Percentiles rank a stretch among this genome's conserved stretches.
Conservation (phyloP, 257 asterid species). For the Solanum infundibuliforme region DNA sequence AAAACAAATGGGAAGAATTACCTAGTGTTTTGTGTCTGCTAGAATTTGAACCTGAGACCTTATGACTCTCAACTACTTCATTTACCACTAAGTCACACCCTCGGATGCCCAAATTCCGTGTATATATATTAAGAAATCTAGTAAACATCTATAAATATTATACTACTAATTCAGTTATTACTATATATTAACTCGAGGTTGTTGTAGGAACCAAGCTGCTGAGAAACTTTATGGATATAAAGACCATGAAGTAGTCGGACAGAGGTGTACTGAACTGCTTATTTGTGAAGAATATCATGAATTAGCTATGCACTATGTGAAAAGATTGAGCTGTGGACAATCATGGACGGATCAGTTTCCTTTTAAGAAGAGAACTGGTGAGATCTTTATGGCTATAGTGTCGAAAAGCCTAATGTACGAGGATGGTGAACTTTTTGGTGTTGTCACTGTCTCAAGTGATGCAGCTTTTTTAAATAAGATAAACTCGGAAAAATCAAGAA, state of each 20-base stretch:
- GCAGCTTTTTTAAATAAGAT: conserved; percentile 41
- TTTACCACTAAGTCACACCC: too few species aligned
- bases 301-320: conserved; percentile 16
- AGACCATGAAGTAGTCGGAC: conserved; percentile 48
- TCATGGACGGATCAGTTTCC: conserved; percentile 78
- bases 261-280: conserved; percentile 24
- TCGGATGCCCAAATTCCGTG: not conserved
- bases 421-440: conserved; percentile 49
- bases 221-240: conserved; percentile 69
- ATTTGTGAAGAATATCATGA: conserved; percentile 33
- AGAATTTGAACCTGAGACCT: too few species aligned
- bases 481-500: conserved; percentile 5
- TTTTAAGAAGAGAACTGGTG: conserved; percentile 43
- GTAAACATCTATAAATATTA: not conserved
- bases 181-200: not conserved
- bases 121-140: not conserved
- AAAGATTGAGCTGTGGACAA: conserved; percentile 31
- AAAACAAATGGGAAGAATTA: too few species aligned
- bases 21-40: too few species aligned
- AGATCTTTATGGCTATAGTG: conserved; percentile 49
- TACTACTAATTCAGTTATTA: not conserved
- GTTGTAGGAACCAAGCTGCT: conserved; percentile 61
- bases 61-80: too few species aligned
- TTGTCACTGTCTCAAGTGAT: conserved; percentile 65
- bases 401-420: conserved; percentile 59